These are phyloP conservation scores for Pseudisothecium myosuroides DNA, from an alignment of 225 moss, liverwort and hornwort species.

Conservation along the genomic window DNA sequence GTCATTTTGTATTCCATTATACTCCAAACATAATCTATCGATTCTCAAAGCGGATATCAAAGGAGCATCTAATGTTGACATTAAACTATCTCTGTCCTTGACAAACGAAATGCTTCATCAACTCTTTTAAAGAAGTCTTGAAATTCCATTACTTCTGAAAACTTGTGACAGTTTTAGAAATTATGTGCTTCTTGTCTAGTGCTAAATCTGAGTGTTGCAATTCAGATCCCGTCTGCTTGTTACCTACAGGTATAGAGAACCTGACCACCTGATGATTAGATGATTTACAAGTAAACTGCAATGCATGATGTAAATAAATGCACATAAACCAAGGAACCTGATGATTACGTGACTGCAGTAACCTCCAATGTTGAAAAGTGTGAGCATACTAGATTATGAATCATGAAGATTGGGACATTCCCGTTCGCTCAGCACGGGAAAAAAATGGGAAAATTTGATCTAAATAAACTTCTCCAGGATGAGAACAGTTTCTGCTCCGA, in stretches of 20 bases:
- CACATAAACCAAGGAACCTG: not conserved
- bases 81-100: not conserved
- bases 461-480: not conserved
- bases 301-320: not conserved
- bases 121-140: not conserved
- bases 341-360: not conserved
- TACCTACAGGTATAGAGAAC: not conserved
- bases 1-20: not conserved
- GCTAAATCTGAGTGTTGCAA: not conserved
- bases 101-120: too few relatives aligned
- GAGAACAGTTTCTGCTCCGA: not conserved
- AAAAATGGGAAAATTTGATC: not conserved
- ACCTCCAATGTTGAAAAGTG: not conserved
- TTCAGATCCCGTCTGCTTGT: not conserved
- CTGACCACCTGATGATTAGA: not conserved
- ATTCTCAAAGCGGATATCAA: not conserved
- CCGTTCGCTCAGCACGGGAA: not conserved
- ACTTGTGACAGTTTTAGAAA: not conserved
- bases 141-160: not conserved
- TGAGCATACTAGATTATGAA: not conserved
- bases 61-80: not conserved
- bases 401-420: not conserved
- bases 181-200: not conserved
- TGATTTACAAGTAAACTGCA: not conserved
- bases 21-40: not conserved